Evolutionary conservation across 164 flowering plant species (phyloP), one percentile per base, ranked within the genome.

Genomic region (Warburgia ugandensis): DNA sequence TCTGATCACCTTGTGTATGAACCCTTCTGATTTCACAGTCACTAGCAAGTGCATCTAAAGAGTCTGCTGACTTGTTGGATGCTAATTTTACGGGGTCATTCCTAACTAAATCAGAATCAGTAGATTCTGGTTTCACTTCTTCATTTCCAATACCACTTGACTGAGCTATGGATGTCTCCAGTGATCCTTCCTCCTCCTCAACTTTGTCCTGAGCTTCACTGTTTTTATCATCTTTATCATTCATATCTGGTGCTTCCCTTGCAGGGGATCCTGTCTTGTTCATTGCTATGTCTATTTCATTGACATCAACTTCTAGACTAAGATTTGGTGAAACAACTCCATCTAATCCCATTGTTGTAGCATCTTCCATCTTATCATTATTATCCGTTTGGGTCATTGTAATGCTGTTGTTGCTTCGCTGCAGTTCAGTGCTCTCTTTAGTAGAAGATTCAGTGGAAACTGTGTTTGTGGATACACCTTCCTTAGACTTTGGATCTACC

Each of bases 11-110:
- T 17, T 42, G 14, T 20, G 45, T 52, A 38, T 59, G 54, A 27
- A 57, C 20, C 36, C n/a, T n/a, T 28, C 63, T 61, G 6, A 53
- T 67, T 44, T 58, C 54, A 9, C 61, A 25, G 33, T 63, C 62
- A 4, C 51, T 28, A 56, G 50, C 55, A 57, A 63, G 60, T 25
- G 35, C 49, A 32, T 60, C 40, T 21, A 26, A 50, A 5, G 61
- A 45, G 21, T 63, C 59, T 11, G 11, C 12, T 27, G 70, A 54
- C 29, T 36, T 38, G 25, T 26, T 36, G 21, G 43, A 21, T 7
- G 49, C 48, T 36, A 35, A 50, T 20, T 49, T 37, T 7, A 40
- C 50, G 56, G 40, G 28, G 28, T 52, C 60, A 31, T 40, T 53
- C 28, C 31, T 27, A 29, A 16, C 21, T 19, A 29, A 13, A 45